Conservation (phyloP, 192 early-diverging fungal genomes). For the Coemansia sp. region DNA sequence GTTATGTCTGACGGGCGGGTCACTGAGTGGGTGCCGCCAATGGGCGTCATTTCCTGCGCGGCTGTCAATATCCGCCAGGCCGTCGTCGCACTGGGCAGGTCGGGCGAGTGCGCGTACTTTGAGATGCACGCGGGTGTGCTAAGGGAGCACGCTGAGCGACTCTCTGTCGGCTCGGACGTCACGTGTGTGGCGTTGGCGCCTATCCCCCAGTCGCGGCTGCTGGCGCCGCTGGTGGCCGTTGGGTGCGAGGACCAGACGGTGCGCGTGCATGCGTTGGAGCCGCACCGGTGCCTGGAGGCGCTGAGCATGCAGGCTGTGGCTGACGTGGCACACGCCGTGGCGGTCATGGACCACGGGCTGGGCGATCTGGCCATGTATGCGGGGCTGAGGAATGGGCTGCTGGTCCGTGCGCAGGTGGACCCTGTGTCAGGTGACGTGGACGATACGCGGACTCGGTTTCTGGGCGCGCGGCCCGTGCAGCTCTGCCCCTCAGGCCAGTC, state of each 20-base stretch:
- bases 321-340: constrained; percentile 70
- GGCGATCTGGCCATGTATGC: constrained; percentile 72
- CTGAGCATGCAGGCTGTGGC: constrained; percentile 74
- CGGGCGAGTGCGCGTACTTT: constrained; percentile 80
- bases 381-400: constrained; percentile 86
- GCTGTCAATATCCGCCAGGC: constrained; percentile 84
- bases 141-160: constrained; percentile 83
- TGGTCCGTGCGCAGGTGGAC: constrained; percentile 85
- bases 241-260: constrained; percentile 93
- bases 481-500: constrained; percentile 69
- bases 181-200: constrained; percentile 77
- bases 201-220: constrained; percentile 72
- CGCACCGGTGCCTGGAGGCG: constrained; percentile 73
- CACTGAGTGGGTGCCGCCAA: constrained; percentile 90
- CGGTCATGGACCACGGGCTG: constrained; percentile 60
- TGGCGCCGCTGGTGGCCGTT: constrained; percentile 81
- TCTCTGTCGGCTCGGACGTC: constrained; percentile 69
- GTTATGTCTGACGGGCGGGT: constrained; percentile 85
- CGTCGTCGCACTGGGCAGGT: constrained; percentile 74
- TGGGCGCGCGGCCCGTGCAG: constrained; percentile 83
- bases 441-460: constrained; percentile 79
- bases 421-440: constrained; percentile 77
- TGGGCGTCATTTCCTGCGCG: constrained; percentile 67
- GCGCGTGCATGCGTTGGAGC: constrained; percentile 81
- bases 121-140: constrained; percentile 85